Evolutionary conservation across 2,329 filamentous ascomycete species (phyloP), one percentile per base, ranked within the genome.

Genomic region (Ophiostoma populinum): DNA sequence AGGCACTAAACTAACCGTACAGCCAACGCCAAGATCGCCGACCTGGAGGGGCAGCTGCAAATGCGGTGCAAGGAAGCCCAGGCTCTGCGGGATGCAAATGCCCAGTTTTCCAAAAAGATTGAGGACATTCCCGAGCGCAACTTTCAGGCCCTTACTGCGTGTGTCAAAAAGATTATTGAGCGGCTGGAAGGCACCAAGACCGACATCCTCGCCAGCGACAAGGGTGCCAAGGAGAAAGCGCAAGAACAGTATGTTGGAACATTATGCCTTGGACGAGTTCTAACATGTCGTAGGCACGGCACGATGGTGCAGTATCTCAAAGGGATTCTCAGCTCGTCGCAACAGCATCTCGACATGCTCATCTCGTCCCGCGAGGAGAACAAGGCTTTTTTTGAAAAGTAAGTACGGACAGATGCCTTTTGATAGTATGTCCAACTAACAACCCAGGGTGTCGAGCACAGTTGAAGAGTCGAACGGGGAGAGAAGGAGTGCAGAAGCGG

Each of bases 121-220:
- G 34, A 40, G 6, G 32, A 38, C 0, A 39, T 44, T 5, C 41
- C 38, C 1, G 43, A 44, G 13, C 32, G 27, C 10, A 41, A 38
- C 13, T 39, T 44, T 9, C 39, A 43, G 6, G 41, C 36, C 4
- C 15, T 45, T 12, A 31, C 27, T 3, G 21, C 34, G 3, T 39
- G 38, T 8, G 37, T 33, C n/a, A 40, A 41, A 13, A 41, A 40
- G 27, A 33, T 42, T 3, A 2, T 39, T 2, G 39, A 42, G 6
- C 40, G 34, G 5, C 24, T 45, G 1, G 37, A 40, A 15, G 16
- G 22, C 3, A 37, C 27, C n/a, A 35, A 16, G 10, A 7, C 6
- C 2, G 35, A 39, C 6, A 30, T 40, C 5, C 7, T 39, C 2
- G 10, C 24, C 3, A 32, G 31, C 3, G 35, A 13, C 5, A 32